These are phyloP conservation scores for Lactarius sanguifluus DNA, from an alignment of 768 basidiomycete species.

Conservation along the genomic window DNA sequence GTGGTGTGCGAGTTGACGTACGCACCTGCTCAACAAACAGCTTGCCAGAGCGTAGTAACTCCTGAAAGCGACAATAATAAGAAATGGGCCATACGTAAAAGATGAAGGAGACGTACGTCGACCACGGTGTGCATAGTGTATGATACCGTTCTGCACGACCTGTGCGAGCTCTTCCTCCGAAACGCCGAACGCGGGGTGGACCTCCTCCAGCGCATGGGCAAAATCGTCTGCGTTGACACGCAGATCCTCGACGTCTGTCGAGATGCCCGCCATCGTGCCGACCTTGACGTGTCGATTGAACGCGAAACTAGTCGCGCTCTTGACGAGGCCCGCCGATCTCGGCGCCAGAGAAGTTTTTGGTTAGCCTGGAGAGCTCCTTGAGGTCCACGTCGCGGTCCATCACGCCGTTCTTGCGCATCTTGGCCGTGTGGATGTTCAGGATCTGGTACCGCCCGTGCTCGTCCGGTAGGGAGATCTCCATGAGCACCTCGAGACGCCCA, in stretches of 20 bases:
- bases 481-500: constrained; percentile 97
- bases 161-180: constrained; percentile 93
- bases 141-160: constrained; percentile 96
- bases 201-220: constrained; percentile 86
- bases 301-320: constrained; percentile 97
- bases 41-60: constrained; percentile 80
- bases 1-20: constrained; percentile 83
- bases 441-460: constrained; percentile 92
- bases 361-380: constrained; percentile 71
- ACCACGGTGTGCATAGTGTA: constrained; percentile 75
- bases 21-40: constrained; percentile 94
- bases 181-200: constrained; percentile 96
- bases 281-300: constrained; percentile 98
- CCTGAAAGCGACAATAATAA: constrained; percentile 45
- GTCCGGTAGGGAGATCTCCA: constrained; percentile 98
- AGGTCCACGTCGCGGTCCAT: constrained; percentile 88
- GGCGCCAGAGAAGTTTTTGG: constrained; percentile 98
- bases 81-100: background rate
- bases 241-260: constrained; percentile 92
- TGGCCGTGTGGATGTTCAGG: constrained; percentile 89
- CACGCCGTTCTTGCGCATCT: constrained; percentile 90
- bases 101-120: constrained; percentile 57
- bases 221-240: constrained; percentile 87
- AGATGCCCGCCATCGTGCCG: constrained; percentile 95
- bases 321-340: constrained; percentile 93